Conservation (phyloP, 2,329 filamentous ascomycete species). For the Talaromyces sp. region DNA sequence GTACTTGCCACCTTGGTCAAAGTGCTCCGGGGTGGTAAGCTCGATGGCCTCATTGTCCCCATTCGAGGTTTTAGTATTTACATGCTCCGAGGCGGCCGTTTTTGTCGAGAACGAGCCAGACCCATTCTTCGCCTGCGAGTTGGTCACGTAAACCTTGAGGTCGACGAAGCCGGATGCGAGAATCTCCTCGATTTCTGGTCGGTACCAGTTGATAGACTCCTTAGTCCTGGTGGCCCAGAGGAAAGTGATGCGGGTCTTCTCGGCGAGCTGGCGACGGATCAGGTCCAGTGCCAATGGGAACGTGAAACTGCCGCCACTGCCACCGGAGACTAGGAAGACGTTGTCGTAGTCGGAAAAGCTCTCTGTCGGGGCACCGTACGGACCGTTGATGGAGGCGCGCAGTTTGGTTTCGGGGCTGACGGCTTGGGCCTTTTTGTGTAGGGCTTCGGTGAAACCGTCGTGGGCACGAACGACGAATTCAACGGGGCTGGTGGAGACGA, state of each 20-base stretch:
- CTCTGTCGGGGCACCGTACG: constrained; percentile 16
- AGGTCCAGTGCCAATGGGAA: constrained; percentile 15
- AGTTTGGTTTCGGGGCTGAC: constrained; percentile 7
- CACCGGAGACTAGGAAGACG: constrained; percentile 14
- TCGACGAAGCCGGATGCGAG: neutral
- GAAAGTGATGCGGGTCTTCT: constrained; percentile 1
- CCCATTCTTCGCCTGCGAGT: neutral
- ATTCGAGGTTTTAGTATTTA: neutral
- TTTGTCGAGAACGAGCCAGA: neutral
- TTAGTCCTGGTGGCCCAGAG: constrained; percentile 6
- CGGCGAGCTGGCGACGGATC: neutral
- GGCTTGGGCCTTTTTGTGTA: constrained; percentile 12
- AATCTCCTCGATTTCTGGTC: neutral
- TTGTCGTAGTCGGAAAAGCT: constrained; percentile 15
- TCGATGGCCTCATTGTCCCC: neutral
- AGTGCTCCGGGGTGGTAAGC: neutral
- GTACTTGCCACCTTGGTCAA: neutral
- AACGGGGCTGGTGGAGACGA: constrained; percentile 13
- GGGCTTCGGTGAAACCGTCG: constrained; percentile 16
- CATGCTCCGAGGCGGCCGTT: neutral
- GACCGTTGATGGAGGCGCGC: constrained; percentile 17
- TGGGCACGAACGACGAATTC: constrained; percentile 16
- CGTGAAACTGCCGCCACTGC: constrained; percentile 15
- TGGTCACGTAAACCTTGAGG: neutral
- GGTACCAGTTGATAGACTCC: neutral